phyloP scores from a whole-genome alignment of 164 flowering plant genomes.

The Platanus orientalis region DNA sequence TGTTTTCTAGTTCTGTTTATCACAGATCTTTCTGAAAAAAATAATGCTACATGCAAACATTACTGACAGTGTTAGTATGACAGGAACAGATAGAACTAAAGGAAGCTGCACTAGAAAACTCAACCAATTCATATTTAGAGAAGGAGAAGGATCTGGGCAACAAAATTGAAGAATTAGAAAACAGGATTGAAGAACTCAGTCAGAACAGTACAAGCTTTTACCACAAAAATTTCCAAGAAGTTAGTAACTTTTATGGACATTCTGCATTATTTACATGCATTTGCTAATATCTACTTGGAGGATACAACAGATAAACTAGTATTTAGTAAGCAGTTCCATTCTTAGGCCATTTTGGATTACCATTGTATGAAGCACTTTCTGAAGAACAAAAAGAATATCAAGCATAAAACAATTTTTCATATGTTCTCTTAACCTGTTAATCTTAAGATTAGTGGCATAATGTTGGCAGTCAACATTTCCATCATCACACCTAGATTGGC shows the following conservation, averaged over 20 bases:
- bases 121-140: conserved; percentile 48
- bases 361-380: not conserved
- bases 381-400: not conserved
- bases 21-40: not conserved
- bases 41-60: not conserved
- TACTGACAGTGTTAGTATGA: conserved; percentile 4
- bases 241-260: conserved; percentile 11
- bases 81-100: conserved; percentile 64
- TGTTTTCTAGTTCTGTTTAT: not conserved
- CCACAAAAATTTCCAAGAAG: conserved; percentile 32
- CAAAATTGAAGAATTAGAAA: conserved; percentile 60
- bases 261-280: not conserved
- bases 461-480: no score
- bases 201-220: conserved; percentile 22
- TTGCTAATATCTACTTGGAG: not conserved
- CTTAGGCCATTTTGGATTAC: not conserved
- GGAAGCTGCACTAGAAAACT: conserved; percentile 57
- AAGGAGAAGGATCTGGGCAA: conserved; percentile 64
- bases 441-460: not conserved
- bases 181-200: conserved; percentile 37
- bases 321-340: not conserved
- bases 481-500: not conserved
- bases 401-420: not conserved
- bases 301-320: no score
- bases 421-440: not conserved